These are phyloP conservation scores for Tulasnella sp. DNA, from an alignment of 768 basidiomycete genomes.

Conservation along the genomic window DNA sequence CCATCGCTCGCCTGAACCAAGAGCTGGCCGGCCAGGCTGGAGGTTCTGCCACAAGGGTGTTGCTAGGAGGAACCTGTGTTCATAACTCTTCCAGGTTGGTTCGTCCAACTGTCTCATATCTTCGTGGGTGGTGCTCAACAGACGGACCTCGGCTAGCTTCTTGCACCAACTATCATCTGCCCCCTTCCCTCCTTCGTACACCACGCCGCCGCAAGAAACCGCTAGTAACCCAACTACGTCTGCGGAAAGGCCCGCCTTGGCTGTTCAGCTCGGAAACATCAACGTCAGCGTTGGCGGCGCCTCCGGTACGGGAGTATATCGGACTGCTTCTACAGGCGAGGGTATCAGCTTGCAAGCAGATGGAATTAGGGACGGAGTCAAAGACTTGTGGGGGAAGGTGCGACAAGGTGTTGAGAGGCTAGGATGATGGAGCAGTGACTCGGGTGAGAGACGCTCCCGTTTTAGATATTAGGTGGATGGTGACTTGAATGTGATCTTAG, in stretches of 20 bases:
- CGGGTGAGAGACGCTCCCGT: background rate
- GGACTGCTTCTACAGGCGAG: constrained; percentile 65
- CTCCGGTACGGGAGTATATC: constrained; percentile 79
- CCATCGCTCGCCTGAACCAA: constrained; percentile 84
- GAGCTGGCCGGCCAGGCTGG: constrained; percentile 50
- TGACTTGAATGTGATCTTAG: background rate
- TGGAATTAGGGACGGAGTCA: constrained; percentile 85
- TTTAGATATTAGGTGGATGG: background rate
- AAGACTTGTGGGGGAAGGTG: constrained; percentile 85
- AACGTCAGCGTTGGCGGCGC: constrained; percentile 93
- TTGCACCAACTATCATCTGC: constrained; percentile 44
- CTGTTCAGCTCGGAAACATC: constrained; percentile 88
- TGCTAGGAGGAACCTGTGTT: constrained; percentile 92
- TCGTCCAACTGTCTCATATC: background rate
- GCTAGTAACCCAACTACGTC: constrained; percentile 41
- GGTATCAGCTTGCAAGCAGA: constrained; percentile 75
- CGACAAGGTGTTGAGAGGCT: constrained; percentile 66
- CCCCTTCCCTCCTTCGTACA: constrained; percentile 55
- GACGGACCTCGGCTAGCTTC: constrained; percentile 22
- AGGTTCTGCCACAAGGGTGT: constrained; percentile 68
- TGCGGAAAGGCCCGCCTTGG: constrained; percentile 62
- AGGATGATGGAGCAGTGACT: background rate
- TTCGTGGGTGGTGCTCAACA: background rate
- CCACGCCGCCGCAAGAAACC: constrained; percentile 70
- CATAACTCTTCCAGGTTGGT: constrained; percentile 90